These are phyloP conservation scores for Globisporangium irregulare DNA, from an alignment of 352 stramenopile species.

Conservation along the genomic window DNA sequence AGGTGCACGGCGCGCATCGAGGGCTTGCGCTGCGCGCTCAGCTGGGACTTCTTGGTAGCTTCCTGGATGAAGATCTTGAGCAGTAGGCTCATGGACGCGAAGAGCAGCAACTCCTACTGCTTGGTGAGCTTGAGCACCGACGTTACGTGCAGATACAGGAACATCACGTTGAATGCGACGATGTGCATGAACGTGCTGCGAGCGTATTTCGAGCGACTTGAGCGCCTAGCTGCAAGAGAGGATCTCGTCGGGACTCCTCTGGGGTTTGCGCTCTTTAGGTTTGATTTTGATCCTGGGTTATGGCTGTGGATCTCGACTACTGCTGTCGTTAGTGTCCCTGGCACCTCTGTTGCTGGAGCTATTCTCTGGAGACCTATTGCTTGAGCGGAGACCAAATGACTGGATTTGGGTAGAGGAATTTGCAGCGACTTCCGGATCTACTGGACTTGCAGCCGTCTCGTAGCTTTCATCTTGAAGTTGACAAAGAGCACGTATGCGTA, in stretches of 20 bases:
- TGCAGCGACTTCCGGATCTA: not conserved
- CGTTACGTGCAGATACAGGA: constrained; percentile 26
- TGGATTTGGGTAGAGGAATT: not conserved
- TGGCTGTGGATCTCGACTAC: not conserved
- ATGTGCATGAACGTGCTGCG: constrained; percentile 14
- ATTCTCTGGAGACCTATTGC: not conserved
- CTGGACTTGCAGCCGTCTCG: not conserved
- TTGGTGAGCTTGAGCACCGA: constrained; percentile 15
- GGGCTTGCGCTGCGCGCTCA: constrained; percentile 18
- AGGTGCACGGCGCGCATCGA: constrained; percentile 25
- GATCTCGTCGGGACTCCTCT: not conserved
- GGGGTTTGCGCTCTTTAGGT: not conserved
- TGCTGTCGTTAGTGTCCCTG: not conserved
- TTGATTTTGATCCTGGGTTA: not conserved
- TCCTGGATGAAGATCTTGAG: constrained; percentile 36
- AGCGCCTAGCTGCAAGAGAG: not conserved
- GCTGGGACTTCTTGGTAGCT: constrained; percentile 23
- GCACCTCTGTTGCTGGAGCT: not conserved
- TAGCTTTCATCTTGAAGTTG: not conserved
- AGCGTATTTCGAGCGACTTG: constrained; percentile 12
- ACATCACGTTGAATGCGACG: constrained; percentile 16
- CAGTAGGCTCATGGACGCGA: constrained; percentile 22
- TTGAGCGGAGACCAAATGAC: not conserved
- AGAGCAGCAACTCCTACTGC: constrained; percentile 28
- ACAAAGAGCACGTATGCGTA: constrained; percentile 9